Evolutionary conservation across 352 stramenopile genomes (phyloP).

Genomic region (Phytophthora tentaculata): DNA sequence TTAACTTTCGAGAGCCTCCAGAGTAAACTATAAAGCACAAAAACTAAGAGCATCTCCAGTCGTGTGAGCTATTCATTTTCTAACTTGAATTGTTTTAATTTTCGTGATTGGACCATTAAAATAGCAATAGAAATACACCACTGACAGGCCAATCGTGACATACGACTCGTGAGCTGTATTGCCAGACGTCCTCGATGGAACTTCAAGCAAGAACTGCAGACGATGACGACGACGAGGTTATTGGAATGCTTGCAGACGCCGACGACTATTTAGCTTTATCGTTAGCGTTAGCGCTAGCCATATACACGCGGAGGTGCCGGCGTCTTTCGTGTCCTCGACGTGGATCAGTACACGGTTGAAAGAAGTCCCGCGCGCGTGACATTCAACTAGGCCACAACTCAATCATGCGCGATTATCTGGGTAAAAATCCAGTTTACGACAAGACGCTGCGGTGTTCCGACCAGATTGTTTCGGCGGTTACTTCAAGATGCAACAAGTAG

Average conservation of each 20-base stretch:
- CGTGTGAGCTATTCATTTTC: not conserved
- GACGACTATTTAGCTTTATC: not conserved
- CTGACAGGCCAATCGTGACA: not conserved
- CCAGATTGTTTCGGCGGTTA: not conserved
- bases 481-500: too few species aligned
- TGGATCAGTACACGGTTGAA: not conserved
- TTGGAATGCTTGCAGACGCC: not conserved
- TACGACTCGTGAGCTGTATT: not conserved
- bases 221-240: not conserved
- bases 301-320: too few species aligned
- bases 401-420: not conserved
- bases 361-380: not conserved
- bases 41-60: slow-evolving; percentile 2
- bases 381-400: not conserved
- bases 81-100: not conserved
- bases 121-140: not conserved
- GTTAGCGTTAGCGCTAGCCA: not conserved
- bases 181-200: not conserved
- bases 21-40: too few species aligned
- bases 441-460: not conserved
- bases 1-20: too few species aligned
- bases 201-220: not conserved
- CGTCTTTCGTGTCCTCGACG: not conserved
- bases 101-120: not conserved
- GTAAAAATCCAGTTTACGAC: not conserved